phyloP scores from a whole-genome alignment of 2,329 filamentous ascomycete genomes.

The Clonostachys byssicola region DNA sequence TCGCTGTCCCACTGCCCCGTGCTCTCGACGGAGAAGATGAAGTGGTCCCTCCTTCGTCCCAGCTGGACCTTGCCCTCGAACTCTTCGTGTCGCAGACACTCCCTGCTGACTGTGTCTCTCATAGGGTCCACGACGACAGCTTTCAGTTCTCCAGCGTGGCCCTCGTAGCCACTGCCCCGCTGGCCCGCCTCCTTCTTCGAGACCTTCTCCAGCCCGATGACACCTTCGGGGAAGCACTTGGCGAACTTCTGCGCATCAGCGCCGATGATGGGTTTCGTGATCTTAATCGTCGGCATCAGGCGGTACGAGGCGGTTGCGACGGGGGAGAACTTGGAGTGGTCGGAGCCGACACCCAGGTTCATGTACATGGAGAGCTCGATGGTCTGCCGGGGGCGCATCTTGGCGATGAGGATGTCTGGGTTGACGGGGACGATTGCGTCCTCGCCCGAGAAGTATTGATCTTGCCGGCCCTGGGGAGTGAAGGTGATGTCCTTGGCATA shows the following conservation, averaged over 20 bases:
- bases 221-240: conserved; percentile 82
- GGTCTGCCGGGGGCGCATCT: conserved; percentile 85
- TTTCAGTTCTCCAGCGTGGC: conserved; percentile 74
- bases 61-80: conserved; percentile 96
- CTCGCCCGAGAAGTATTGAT: conserved; percentile 62
- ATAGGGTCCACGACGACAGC: conserved; percentile 85
- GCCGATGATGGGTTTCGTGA: conserved; percentile 78
- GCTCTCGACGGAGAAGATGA: conserved; percentile 95
- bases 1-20: conserved; percentile 94
- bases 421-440: conserved; percentile 72
- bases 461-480: conserved; percentile 70
- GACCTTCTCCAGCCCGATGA: conserved; percentile 75
- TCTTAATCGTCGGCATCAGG: conserved; percentile 82
- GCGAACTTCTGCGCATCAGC: conserved; percentile 85
- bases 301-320: conserved; percentile 94
- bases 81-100: conserved; percentile 86
- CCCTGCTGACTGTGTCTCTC: conserved; percentile 91
- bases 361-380: conserved; percentile 88
- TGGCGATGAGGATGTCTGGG: conserved; percentile 90
- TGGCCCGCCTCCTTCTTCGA: conserved; percentile 60
- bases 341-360: conserved; percentile 87
- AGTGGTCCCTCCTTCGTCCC: conserved; percentile 86
- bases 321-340: conserved; percentile 96
- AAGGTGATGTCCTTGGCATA: conserved; percentile 78
- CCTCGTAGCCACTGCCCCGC: conserved; percentile 63